These are phyloP conservation scores for Prillingera fragicola DNA, from an alignment of 1,284 basidiomycete genomes.

Conservation along the genomic window DNA sequence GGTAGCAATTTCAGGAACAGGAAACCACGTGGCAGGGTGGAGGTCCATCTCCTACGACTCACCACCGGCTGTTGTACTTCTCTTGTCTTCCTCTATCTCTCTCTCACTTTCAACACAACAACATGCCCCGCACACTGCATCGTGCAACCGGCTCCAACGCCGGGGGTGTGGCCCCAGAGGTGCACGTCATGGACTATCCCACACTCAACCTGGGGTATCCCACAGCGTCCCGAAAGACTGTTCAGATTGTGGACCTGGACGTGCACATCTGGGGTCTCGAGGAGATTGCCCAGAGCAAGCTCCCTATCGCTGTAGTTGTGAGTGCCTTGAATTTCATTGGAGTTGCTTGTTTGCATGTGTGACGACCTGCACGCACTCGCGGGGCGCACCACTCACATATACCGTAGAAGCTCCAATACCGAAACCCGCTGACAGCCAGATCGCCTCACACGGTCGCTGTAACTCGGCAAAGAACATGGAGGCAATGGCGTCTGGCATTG, in stretches of 20 bases:
- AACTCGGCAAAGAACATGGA: slow-evolving; percentile 36
- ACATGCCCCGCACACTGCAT: neutral
- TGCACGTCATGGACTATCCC: slow-evolving; percentile 31
- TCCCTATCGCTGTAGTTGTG: slow-evolving; percentile 35
- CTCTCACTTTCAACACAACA: slow-evolving; percentile 2
- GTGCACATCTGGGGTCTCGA: slow-evolving; percentile 40
- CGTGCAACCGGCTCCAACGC: neutral
- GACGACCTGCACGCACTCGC: neutral
- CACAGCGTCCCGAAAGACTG: slow-evolving; percentile 4
- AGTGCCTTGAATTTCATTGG: slow-evolving; percentile 15
- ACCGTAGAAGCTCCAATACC: too few relatives aligned
- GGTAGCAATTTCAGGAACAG: too few relatives aligned
- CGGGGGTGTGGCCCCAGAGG: too few relatives aligned
- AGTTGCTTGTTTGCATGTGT: neutral
- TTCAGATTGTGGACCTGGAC: slow-evolving; percentile 33
- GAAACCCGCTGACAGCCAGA: slow-evolving; percentile 16
- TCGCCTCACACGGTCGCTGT: slow-evolving; percentile 40
- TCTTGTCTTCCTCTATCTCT: slow-evolving; percentile 11
- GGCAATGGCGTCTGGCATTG: slow-evolving; percentile 34
- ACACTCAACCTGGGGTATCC: slow-evolving; percentile 26
- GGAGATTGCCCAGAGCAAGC: slow-evolving; percentile 27
- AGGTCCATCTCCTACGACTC: too few relatives aligned
- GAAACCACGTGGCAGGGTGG: too few relatives aligned
- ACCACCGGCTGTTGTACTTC: neutral
- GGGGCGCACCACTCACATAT: too few relatives aligned